A percentile compares a stretch with the other conserved stretches of the same genome.
These are phyloP conservation scores for Colletotrichum destructivum DNA, from an alignment of 2,329 filamentous ascomycete genomes.

Conservation along the genomic window DNA sequence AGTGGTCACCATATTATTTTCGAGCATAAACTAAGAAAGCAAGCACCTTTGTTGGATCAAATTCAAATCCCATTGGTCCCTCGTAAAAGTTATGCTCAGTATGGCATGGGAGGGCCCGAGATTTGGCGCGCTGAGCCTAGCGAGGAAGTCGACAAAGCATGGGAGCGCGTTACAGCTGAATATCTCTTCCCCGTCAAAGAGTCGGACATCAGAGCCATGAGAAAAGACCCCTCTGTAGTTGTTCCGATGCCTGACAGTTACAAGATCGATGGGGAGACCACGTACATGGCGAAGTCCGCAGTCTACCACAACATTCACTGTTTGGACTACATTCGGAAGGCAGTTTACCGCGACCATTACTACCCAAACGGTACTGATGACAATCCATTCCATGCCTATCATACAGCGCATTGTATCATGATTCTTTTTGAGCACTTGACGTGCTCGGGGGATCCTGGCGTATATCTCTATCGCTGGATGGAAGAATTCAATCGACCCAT, in stretches of 20 bases:
- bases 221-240: conserved; percentile 21
- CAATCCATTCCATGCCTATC: conserved; percentile 23
- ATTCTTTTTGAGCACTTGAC: conserved; percentile 26
- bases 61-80: conserved; percentile 18
- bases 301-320: conserved; percentile 32
- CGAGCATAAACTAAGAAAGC: background rate
- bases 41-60: conserved; percentile 8
- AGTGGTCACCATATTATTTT: background rate
- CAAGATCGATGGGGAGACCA: conserved; percentile 19
- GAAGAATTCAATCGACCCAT: conserved; percentile 24
- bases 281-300: conserved; percentile 26
- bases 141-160: conserved; percentile 32
- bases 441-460: background rate
- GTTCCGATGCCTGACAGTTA: conserved; percentile 24
- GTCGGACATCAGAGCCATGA: conserved; percentile 19
- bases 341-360: conserved; percentile 18
- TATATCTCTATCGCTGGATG: conserved; percentile 23
- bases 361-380: conserved; percentile 32
- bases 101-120: conserved; percentile 24
- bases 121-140: conserved; percentile 28
- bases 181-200: conserved; percentile 25
- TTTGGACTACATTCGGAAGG: conserved; percentile 28
- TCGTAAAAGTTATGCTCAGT: conserved; percentile 28
- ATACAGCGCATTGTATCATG: conserved; percentile 31
- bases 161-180: conserved; percentile 27